Base-by-base conservation (phyloP, 495 filamentous ascomycete species). In the Penicillium crystallinum region DNA sequence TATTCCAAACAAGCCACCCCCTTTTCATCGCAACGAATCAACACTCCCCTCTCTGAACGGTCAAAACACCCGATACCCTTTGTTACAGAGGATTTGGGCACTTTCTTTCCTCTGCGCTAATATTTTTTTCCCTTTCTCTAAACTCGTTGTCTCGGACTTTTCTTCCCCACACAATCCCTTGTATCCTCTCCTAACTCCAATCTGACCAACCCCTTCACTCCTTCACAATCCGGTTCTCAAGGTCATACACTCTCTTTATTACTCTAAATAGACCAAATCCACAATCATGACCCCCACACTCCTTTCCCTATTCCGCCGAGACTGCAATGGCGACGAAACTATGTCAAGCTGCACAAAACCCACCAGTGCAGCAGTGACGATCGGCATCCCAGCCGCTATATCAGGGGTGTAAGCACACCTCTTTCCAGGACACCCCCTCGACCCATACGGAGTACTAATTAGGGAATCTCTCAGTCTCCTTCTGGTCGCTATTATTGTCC, bases 321-420 rank as follows among this genome's bases (percentile, higher is more conserved):
- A 50, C 7, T 50, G 34, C 29, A 25, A 40, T 35, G 45, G 52
- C 18, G 44, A 49, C 15, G 52, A 49, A 4, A 49, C 23, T 6
- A 17, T 31, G n/a, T 49, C 45, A 15, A 46, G 42, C 39, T 54
- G 52, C 29, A 39, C 45, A 49, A 55, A 55, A 36, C 52, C 52
- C 36, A 49, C 45, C 25, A 55, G 52, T 36, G 10, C 18, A n/a
- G 39, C 39, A 11, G 21, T 55, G 10, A 55, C 45, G 0, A 27
- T 46, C 25, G 52, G 52, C 15, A 38, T 55, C 3, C 52, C 52
- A 23, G 44, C 46, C 29, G 39, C 39, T 4, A 49, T 55, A 14
- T 38, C 44, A 42, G 44, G 44, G 33, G 22, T 43, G 52, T 55
- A 37, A 42, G 52, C 33, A 27, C 19, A 27, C 23, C 7, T 27